Base-by-base conservation (phyloP, 495 filamentous ascomycete species). In the Tuber calosporum region DNA sequence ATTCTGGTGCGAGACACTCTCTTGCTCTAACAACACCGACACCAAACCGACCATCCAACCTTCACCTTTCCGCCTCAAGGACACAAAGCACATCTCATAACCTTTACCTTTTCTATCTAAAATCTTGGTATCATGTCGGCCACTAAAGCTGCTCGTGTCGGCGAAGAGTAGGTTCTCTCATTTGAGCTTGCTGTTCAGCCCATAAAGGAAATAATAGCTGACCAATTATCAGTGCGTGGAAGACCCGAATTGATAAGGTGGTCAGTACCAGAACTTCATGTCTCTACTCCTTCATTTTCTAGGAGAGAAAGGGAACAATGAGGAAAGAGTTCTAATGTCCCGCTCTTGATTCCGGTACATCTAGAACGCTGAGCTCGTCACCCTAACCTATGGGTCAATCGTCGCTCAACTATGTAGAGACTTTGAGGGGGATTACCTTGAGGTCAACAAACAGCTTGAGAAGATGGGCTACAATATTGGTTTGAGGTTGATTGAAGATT, bases 381-480 rank as follows among this genome's bases (percentile, higher is more conserved):
- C 94, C 73, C 87, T 99, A 80, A 99, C 95, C 58, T 99, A 99
- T 82, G 95, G 95, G 74, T 97, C 96, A 20, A 97, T 99, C 78
- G 95, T 99, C 71, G 91, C 93, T 53, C 95, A 98, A 83, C 87
- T 99, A 70, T 97, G 93, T 84, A 93, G 94, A 82, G 95, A 99
- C 85, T 96, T 91, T 80, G 93, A 97, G 75, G 89, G 88, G 74
- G 91, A 97, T 83, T 99, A 99, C 79, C 86, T 88, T 69, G 92
- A 98, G 82, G 94, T 93, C 82, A 99, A 99, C 84, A 92, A 93
- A 84, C 95, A 99, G 82, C 86, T 99, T 67, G 95, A 99, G 81
- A 96, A 93, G 84, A 99, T 99, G 95, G 95, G 95, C 48, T 97
- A 98, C 86, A 97, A 97, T 78, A 98, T 99, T 73, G 95, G 95